Evolutionary conservation across 2,329 filamentous ascomycete genomes (phyloP).

Genomic region (Allantophomopsis lycopodina): DNA sequence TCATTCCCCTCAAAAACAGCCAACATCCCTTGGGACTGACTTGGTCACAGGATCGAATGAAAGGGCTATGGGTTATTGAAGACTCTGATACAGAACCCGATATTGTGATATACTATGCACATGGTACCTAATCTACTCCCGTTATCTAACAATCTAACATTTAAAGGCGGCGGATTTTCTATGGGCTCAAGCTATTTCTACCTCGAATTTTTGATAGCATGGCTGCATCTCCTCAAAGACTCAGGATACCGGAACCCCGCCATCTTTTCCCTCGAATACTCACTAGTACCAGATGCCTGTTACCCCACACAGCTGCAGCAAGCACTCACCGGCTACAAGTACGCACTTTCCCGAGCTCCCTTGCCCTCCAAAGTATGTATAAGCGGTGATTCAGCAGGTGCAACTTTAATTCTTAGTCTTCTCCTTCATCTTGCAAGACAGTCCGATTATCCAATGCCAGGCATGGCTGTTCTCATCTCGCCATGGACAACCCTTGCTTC

Average conservation of each 20-base stretch:
- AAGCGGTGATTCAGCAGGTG: conserved; percentile 70
- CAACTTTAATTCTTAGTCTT: conserved; percentile 57
- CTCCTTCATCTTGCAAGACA: conserved; percentile 45
- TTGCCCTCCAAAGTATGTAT: conserved; percentile 50
- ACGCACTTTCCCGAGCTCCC: conserved; percentile 44
- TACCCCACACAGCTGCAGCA: conserved; percentile 66
- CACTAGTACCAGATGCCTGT: conserved; percentile 57
- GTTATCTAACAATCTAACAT: not conserved
- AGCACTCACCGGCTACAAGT: conserved; percentile 55
- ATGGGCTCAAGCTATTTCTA: conserved; percentile 80
- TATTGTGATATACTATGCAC: conserved; percentile 69
- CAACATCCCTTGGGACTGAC: not conserved
- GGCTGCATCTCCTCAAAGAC: conserved; percentile 50
- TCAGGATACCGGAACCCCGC: conserved; percentile 58
- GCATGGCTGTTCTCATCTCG: conserved; percentile 60
- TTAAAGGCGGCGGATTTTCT: conserved; percentile 63
- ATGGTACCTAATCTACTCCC: conserved; percentile 35
- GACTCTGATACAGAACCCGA: conserved; percentile 50
- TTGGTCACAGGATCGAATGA: conserved; percentile 28
- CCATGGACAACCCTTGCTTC: conserved; percentile 70
- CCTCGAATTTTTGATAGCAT: conserved; percentile 66
- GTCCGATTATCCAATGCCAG: conserved; percentile 23
- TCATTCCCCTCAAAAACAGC: too few species aligned
- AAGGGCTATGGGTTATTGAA: conserved; percentile 57
- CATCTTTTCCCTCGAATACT: conserved; percentile 70